Evolutionary conservation across 345 rosid genomes (phyloP), one percentile per base, ranked within the genome.

Genomic region (Adansonia digitata): DNA sequence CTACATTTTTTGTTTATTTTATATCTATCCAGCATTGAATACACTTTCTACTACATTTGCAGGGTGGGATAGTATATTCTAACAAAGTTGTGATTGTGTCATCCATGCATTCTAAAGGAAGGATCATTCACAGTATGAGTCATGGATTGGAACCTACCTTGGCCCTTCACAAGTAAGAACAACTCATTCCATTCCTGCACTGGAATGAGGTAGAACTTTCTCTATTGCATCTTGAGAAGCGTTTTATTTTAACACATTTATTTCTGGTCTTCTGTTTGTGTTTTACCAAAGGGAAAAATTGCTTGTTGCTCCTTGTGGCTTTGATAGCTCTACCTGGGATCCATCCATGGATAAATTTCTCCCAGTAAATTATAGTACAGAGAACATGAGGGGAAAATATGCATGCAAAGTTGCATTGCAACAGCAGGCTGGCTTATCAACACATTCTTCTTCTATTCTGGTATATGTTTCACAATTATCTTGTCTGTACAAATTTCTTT

Each of bases 21-120:
- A 8, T 49, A 13, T 51, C 49, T 51, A 2, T 53, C 24, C 46
- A 52, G 66, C 46, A 51, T 40, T 81, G 37, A 76, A n/a, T 27
- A 65, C 35, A 48, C 29, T 61, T 49, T 68, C 69, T 73, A 24
- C 22, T 34, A 46, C 72, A 69, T 76, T 75, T 81, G 69, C 90
- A 92, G 97, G 97, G 97, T 74, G 95, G 94, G 65, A 34, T 92
- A 60, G 89, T 92, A 75, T 90, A 89, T 87, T 89, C 97, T 0
- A 92, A 92, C 82, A 89, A 86, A 83, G 94, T 90, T 76, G 72
- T 86, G 52, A 76, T 86, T 31, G 68, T 92, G 82, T 76, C 92
- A 46, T 80, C 92, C 15, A 66, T 84, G 59, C 77, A 84, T 83
- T 80, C 92, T 15, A 88, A 87, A 83, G 82, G 83, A 71, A 83